A percentile compares a stretch with the other conserved stretches of the same genome.
Conservation (phyloP, 2,329 filamentous ascomycete genomes). For the Alternaria hordeiaustralica region DNA sequence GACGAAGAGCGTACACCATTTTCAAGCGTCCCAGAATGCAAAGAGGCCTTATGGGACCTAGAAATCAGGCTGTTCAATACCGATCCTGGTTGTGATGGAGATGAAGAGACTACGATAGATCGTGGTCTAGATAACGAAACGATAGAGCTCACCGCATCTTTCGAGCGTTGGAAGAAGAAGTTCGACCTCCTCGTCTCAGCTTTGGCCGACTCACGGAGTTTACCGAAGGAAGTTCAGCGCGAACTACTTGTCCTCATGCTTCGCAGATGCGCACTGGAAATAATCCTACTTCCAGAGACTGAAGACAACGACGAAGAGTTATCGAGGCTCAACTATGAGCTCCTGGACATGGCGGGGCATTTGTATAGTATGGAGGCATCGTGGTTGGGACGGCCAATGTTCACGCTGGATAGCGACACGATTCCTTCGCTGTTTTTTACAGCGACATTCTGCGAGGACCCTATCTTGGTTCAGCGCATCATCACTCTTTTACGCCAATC, state of each 20-base stretch:
- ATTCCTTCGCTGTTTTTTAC: conserved; percentile 1
- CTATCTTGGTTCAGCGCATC: background rate
- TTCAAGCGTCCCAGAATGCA: background rate
- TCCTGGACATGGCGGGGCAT: background rate
- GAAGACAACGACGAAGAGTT: background rate
- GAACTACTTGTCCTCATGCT: background rate
- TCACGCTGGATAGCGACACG: conserved; percentile 4
- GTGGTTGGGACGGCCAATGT: conserved; percentile 6
- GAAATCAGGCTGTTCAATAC: background rate
- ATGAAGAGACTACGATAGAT: background rate
- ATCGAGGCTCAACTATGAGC: background rate
- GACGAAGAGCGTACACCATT: background rate
- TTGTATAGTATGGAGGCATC: conserved; percentile 4
- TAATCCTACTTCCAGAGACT: background rate
- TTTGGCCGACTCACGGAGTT: background rate
- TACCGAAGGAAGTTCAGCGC: background rate
- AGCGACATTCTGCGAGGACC: background rate
- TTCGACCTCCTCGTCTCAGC: background rate
- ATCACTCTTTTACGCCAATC: background rate
- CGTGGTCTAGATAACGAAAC: background rate
- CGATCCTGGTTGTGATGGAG: background rate
- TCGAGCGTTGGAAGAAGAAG: background rate
- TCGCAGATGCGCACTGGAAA: background rate
- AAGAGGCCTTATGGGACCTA: background rate
- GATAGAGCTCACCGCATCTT: background rate